These are phyloP conservation scores for Paramecium pentaurelia DNA, from an alignment of 73 alveolate species.

Conservation along the genomic window DNA sequence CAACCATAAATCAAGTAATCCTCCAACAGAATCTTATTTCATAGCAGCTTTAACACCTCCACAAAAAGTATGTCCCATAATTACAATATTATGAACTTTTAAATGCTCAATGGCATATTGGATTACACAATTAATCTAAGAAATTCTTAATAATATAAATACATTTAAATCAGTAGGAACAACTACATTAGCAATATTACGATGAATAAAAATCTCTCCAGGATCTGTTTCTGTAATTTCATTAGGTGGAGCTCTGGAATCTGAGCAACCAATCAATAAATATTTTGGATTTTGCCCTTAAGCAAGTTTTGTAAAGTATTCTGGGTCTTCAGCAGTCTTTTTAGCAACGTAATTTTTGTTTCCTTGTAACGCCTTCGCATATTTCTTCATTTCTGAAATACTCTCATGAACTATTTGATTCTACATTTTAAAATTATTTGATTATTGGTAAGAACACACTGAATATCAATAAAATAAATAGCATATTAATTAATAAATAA, in stretches of 20 bases:
- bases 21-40: slow-evolving; percentile 41
- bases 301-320: slow-evolving; percentile 17
- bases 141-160: background rate
- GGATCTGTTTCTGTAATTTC: slow-evolving; percentile 19
- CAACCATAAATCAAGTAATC: slow-evolving; percentile 29
- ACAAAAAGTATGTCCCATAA: slow-evolving; percentile 45
- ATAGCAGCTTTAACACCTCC: slow-evolving; percentile 58
- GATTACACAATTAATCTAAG: slow-evolving; percentile 21
- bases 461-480: background rate
- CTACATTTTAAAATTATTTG: background rate
- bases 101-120: slow-evolving; percentile 36
- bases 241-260: slow-evolving; percentile 45
- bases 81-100: slow-evolving; percentile 42
- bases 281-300: slow-evolving; percentile 26
- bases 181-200: slow-evolving; percentile 35
- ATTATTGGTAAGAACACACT: background rate
- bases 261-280: slow-evolving; percentile 46
- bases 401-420: background rate
- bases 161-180: slow-evolving; percentile 44
- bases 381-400: background rate
- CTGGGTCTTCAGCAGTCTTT: slow-evolving; percentile 27
- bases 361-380: background rate
- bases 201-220: slow-evolving; percentile 45
- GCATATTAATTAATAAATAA: background rate
- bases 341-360: background rate